Evolutionary conservation across 192 early-diverging fungal genomes (phyloP), one percentile per base, ranked within the genome.

Genomic region (Coemansia sp.): DNA sequence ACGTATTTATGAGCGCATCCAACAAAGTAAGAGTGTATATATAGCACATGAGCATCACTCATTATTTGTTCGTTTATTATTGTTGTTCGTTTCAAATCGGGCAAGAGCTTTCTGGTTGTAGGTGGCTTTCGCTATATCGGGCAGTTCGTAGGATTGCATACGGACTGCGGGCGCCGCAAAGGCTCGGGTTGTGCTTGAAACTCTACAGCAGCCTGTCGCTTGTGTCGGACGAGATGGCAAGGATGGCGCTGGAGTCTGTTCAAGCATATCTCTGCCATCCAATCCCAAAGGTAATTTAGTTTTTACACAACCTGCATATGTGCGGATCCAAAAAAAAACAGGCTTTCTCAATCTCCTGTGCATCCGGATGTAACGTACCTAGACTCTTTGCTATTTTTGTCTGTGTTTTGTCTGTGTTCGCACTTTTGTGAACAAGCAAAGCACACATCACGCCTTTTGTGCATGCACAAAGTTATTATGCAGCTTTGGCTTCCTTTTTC

Each of bases 151-250:
- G 71, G 13, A 52, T 77, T 20, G 80, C 80, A 8, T 74, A 70
- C 65, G 72, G 56, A 58, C 66, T 77, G 39, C 70, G 74, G 2
- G 74, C 74, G 12, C 74, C 75, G 56, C 64, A 58, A 30, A 59
- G 75, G 4, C 68, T 82, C 58, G 23, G 59, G 23, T 67, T 77
- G 35, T 82, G 80, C 21, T 57, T 82, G 26, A 82, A 74, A 66
- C 72, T 82, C n/a, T 82, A 77, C 39, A 53, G 69, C 58, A 73
- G 71, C 59, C 30, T 82, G 57, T 59, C 80, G 28, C 67, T 82
- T 31, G 58, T 68, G 55, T 75, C 70, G 26, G 63, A 64, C 20
- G 64, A 67, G 42, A 34, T 74, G 23, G 65, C 66, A 25, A 45
- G 63, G 10, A 45, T 67, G 60, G 73, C 70, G 40, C 52, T 58